These are phyloP conservation scores for Gentiana straminea DNA, from an alignment of 257 asterid genomes.

Conservation along the genomic window DNA sequence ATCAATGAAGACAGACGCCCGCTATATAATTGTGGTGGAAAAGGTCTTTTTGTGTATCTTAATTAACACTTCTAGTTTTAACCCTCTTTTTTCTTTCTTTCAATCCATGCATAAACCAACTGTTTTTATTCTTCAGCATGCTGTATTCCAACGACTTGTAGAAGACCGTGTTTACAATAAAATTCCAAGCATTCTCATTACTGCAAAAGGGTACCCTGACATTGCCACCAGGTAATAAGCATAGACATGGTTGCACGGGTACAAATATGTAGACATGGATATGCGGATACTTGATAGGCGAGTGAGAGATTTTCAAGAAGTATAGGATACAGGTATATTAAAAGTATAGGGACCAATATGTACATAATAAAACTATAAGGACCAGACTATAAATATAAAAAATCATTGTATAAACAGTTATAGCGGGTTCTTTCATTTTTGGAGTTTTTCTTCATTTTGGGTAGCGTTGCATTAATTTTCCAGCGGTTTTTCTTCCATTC, in stretches of 20 bases:
- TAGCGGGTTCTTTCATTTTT: too few species aligned
- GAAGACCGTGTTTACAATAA: constrained; percentile 77
- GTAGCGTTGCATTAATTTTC: too few species aligned
- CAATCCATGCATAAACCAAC: constrained; percentile 13
- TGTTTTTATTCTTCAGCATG: constrained; percentile 51
- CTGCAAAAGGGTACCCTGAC: constrained; percentile 96
- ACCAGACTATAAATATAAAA: too few species aligned
- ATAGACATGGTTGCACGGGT: too few species aligned
- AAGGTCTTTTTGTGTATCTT: constrained; percentile 39
- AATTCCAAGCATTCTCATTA: constrained; percentile 77
- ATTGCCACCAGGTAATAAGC: constrained; percentile 67
- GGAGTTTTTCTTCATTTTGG: neutral
- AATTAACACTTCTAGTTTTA: neutral
- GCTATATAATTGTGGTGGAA: constrained; percentile 79
- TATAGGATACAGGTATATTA: too few species aligned
- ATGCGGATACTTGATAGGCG: too few species aligned
- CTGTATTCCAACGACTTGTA: constrained; percentile 88
- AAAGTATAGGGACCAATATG: too few species aligned
- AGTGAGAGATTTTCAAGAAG: too few species aligned
- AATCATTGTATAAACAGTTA: too few species aligned
- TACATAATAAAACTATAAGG: too few species aligned
- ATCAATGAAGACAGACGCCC: constrained; percentile 71
- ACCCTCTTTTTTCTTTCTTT: neutral
- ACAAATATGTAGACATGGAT: too few species aligned
- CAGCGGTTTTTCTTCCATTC: too few species aligned